Conservation (phyloP, 1,284 basidiomycete species). For the Tremellales sp. region DNA sequence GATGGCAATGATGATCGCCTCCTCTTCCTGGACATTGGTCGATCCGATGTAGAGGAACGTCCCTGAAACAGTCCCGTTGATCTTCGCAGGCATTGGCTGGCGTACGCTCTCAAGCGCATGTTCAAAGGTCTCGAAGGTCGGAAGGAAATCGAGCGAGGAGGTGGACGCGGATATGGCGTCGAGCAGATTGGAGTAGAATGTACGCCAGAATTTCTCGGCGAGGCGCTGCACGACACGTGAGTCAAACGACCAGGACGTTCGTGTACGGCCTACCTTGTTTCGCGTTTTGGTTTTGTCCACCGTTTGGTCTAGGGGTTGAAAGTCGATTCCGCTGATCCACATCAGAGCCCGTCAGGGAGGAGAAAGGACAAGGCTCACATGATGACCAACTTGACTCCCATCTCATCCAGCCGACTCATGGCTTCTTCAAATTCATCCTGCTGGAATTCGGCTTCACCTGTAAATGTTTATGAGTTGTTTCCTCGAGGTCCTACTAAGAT, state of each 20-base stretch:
- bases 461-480: neutral
- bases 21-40: conserved; percentile 58
- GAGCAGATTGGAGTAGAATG: conserved; percentile 53
- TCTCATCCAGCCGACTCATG: conserved; percentile 60
- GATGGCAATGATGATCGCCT: conserved; percentile 71
- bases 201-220: conserved; percentile 73
- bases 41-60: conserved; percentile 74
- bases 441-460: conserved; percentile 41
- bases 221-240: conserved; percentile 52
- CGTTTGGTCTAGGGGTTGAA: conserved; percentile 21
- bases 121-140: conserved; percentile 64
- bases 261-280: conserved; percentile 25
- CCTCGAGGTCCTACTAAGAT: conserved; percentile 47
- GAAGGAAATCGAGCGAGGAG: conserved; percentile 48
- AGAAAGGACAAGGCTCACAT: conserved; percentile 21
- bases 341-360: neutral
- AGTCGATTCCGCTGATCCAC: conserved; percentile 34
- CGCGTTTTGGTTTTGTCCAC: conserved; percentile 39
- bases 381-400: conserved; percentile 65
- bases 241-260: conserved; percentile 1
- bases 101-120: conserved; percentile 64
- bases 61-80: conserved; percentile 62
- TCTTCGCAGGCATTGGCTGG: conserved; percentile 64
- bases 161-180: conserved; percentile 44
- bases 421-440: conserved; percentile 63